phyloP scores from a whole-genome alignment of 345 rosid species.

The Citrus sp. region DNA sequence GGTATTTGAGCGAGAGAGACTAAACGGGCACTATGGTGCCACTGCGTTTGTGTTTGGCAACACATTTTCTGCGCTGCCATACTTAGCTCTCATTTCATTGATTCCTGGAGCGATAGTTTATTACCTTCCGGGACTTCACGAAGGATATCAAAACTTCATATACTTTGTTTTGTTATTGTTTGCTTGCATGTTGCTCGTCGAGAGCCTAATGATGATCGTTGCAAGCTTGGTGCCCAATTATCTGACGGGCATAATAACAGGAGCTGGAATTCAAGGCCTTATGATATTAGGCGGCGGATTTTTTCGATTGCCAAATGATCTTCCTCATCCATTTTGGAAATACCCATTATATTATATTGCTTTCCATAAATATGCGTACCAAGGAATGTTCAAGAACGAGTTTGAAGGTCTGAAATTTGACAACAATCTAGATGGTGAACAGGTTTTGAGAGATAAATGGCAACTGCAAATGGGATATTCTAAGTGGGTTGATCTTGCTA shows the following conservation, averaged over 20 bases:
- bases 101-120: constrained; percentile 46
- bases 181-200: constrained; percentile 44
- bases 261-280: constrained; percentile 52
- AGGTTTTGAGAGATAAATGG: constrained; percentile 35
- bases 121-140: constrained; percentile 34
- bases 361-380: constrained; percentile 45
- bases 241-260: constrained; percentile 50
- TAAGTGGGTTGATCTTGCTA: constrained; percentile 46
- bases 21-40: constrained; percentile 54
- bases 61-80: constrained; percentile 44
- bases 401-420: constrained; percentile 38
- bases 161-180: constrained; percentile 32
- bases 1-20: constrained; percentile 51
- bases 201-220: constrained; percentile 56
- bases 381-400: constrained; percentile 54
- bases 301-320: constrained; percentile 46
- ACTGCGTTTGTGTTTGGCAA: constrained; percentile 41
- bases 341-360: constrained; percentile 48
- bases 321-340: constrained; percentile 37
- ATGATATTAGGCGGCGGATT: constrained; percentile 51
- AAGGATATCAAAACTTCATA: constrained; percentile 24
- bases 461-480: constrained; percentile 45
- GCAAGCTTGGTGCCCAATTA: constrained; percentile 48
- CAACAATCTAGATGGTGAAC: background rate
- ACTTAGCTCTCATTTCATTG: constrained; percentile 28